Conservation (phyloP, 768 basidiomycete genomes). For the Mycena vulgaris region DNA sequence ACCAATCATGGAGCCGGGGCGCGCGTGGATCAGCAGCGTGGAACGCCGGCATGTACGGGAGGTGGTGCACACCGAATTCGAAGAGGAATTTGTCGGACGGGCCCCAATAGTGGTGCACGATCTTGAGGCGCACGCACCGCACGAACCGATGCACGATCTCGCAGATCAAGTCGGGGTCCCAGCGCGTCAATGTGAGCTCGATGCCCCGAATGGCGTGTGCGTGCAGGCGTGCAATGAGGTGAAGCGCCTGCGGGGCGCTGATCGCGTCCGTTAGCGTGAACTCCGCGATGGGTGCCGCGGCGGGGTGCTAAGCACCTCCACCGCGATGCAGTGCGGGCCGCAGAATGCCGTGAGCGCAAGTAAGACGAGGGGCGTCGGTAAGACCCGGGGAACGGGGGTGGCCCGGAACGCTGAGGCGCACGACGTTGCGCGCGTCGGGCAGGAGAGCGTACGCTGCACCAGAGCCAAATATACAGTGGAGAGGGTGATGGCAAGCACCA, state of each 20-base stretch:
- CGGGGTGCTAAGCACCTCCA: neutral
- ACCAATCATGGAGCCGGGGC: neutral
- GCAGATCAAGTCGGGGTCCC: constrained; percentile 1
- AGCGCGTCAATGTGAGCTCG: constrained; percentile 7
- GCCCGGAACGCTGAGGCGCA: neutral
- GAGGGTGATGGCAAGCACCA: neutral
- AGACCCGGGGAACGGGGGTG: neutral
- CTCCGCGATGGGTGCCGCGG: neutral
- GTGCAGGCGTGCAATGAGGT: neutral
- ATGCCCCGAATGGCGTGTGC: neutral
- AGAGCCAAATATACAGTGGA: neutral
- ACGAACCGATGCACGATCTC: constrained; percentile 18
- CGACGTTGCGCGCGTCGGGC: neutral
- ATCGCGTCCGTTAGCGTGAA: neutral
- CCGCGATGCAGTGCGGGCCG: neutral
- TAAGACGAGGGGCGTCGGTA: neutral
- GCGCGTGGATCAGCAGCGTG: constrained; percentile 11
- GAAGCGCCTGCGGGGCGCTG: neutral
- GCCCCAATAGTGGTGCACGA: neutral
- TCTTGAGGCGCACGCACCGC: neutral
- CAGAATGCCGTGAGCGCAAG: neutral
- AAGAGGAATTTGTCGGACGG: constrained; percentile 1
- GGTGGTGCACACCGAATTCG: neutral
- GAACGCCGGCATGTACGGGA: neutral
- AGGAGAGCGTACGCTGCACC: neutral